These are phyloP conservation scores for Juncus inflexus DNA, from an alignment of 176 grass and related monocot species.

Conservation along the genomic window DNA sequence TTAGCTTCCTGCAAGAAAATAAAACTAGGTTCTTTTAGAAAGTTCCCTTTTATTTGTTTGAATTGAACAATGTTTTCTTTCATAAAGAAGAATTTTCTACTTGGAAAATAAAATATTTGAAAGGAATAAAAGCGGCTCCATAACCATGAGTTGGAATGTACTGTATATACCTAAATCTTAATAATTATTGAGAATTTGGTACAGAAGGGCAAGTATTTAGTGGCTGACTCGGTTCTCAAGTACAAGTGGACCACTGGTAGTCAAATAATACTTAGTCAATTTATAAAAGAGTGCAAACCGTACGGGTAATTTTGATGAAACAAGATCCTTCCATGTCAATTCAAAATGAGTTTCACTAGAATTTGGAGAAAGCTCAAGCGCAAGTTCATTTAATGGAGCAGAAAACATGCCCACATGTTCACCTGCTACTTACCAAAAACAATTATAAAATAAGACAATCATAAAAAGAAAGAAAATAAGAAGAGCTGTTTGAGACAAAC, in stretches of 20 bases:
- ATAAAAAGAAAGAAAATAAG: constrained; percentile 34
- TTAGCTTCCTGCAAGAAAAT: constrained; percentile 46
- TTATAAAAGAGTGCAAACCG: constrained; percentile 25
- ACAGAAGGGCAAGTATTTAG: too few relatives aligned
- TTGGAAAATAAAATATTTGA: too few relatives aligned
- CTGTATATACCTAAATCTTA: too few relatives aligned
- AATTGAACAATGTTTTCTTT: neutral
- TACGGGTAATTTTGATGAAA: constrained; percentile 47
- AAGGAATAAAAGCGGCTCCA: too few relatives aligned
- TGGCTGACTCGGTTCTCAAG: too few relatives aligned
- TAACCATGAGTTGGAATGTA: too few relatives aligned
- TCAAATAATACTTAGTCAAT: neutral
- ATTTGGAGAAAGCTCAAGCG: constrained; percentile 41
- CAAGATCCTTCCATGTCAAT: constrained; percentile 72
- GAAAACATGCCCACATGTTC: constrained; percentile 36
- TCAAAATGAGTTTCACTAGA: constrained; percentile 45
- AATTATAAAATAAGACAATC: constrained; percentile 27
- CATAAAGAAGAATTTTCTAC: neutral
- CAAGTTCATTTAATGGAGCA: constrained; percentile 62
- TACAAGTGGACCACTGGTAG: too few relatives aligned
- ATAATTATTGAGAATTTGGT: too few relatives aligned
- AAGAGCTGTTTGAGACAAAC: constrained; percentile 12
- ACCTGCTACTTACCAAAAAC: constrained; percentile 45
- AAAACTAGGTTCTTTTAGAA: constrained; percentile 1
- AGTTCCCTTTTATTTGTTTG: neutral